Evolutionary conservation across 441 rosid genomes (phyloP), one percentile per base, ranked within the genome.

Genomic region (Mallotus repandus): DNA sequence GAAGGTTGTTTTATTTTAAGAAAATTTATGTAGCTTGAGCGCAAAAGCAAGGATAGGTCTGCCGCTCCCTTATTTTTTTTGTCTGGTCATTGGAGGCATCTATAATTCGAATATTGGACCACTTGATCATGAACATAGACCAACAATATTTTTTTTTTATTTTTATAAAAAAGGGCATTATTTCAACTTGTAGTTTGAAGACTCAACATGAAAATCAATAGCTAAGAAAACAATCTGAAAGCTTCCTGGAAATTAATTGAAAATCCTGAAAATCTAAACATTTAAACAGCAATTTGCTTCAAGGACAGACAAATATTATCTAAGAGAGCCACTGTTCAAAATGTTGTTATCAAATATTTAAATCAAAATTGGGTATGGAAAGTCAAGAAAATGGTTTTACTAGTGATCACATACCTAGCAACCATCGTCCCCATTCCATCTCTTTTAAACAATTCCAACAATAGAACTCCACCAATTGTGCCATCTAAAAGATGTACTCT

Each of bases 341-440:
- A 55, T 50, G 71, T n/a, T 54, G 54, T 43, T 16, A 74, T 11
- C 15, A 25, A 43, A 64, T 61, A 60, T 18, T 63, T 55, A 45
- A 55, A 5, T 43, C 56, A 73, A 54, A 19, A 59, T 11, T 29
- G 11, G 43, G 49, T 3, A 53, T 15, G 21, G 38, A 9, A 57
- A 69, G 12, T 68, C 38, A 14, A 13, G 45, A 29, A 63, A 32
- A 70, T 16, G 35, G 35, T 29, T 56, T 71, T 46, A 64, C 25
- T 49, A 76, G 73, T 49, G n/a, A 73, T 54, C 75, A 74, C 79
- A 77, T 81, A 94, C 98, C 98, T 95, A 53, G 98, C 99, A 29
- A 95, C 98, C 99, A 95, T 95, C 57, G 99, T 95, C 76, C 99
- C 99, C 92, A 92, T 86, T 59, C 99, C 99, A 78, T 95, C 99